Base-by-base conservation (phyloP, 1,284 basidiomycete species). In the Ustilago crameri region DNA sequence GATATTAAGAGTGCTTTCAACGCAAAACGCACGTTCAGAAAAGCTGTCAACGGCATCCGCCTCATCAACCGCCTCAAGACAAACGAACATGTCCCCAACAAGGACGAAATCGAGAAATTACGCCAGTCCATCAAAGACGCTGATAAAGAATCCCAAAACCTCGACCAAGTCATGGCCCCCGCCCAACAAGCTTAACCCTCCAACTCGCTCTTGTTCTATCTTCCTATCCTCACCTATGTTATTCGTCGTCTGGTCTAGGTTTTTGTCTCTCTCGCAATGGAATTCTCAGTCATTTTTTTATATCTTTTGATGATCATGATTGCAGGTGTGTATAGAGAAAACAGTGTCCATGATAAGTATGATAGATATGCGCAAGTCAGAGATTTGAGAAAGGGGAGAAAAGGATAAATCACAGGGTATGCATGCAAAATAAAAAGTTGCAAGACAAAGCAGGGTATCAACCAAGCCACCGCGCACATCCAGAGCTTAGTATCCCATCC, bases 1-100 rank as follows among this genome's bases (percentile, higher is more conserved):
- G 81, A 80, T 37, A 82, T 82, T 70, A 82, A 82, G 66, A 68
- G 51, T 20, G 81, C 81, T 12, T 82, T 82, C 76, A 82, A 82
- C 61, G 81, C 80, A 17, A 82, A 82, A 46, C 34, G 68, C 0
- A 82, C 80, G 9, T 82, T 82, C 67, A 57, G 71, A 42, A 82
- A 82, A 56, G 81, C 81, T 0, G 78, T 82, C 48, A 79, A 82
- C 41, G 81, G 81, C 17, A 82, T 82, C 49, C 53, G 77, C 5
- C 46, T 78, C 24, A 74, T 78, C 54, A 78, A 78, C 48, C 49
- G 76, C 7, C 49, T 78, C 37, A 61, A 64, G 15, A 63, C 65
- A 34, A 57, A 64, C 53, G 64, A 73, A 47, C 55, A 59, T 32
- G 48, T 56, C 2, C 61, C 68, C 34, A 60, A 73, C 57, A 59